Percentiles rank a stretch among this genome's conserved stretches.
These are phyloP conservation scores for Hymenoscyphus fructigenus DNA, from an alignment of 2,329 filamentous ascomycete genomes.

Conservation along the genomic window DNA sequence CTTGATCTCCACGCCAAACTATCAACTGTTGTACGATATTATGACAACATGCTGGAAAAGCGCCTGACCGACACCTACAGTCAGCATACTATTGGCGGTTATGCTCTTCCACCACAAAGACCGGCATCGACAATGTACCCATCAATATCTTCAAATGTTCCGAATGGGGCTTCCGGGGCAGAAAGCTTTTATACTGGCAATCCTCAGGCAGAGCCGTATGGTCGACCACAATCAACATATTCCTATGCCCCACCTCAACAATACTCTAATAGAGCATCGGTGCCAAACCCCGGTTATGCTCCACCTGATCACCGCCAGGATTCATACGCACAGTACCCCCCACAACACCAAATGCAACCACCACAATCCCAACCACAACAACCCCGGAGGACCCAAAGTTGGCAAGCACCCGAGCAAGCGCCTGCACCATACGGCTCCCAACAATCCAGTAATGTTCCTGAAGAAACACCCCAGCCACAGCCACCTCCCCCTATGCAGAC, in stretches of 20 bases:
- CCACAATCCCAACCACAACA: constrained; percentile 37
- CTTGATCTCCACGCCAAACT: constrained; percentile 93
- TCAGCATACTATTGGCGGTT: constrained; percentile 70
- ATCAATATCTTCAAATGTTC: constrained; percentile 57
- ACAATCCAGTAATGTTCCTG: constrained; percentile 21
- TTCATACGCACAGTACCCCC: constrained; percentile 32
- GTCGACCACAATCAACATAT: constrained; percentile 52
- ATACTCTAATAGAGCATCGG: constrained; percentile 27
- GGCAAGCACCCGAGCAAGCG: constrained; percentile 41
- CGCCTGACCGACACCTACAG: constrained; percentile 89
- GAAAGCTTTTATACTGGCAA: constrained; percentile 84
- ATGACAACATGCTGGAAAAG: constrained; percentile 97
- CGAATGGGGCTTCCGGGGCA: constrained; percentile 51
- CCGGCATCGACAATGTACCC: constrained; percentile 67
- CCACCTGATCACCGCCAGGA: constrained; percentile 26
- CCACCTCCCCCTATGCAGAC: constrained; percentile 21
- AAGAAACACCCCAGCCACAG: constrained; percentile 31
- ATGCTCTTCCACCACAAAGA: constrained; percentile 52
- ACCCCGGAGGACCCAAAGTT: constrained; percentile 51
- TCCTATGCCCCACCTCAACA: constrained; percentile 47
- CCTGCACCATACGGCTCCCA: constrained; percentile 30
- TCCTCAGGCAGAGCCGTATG: constrained; percentile 49
- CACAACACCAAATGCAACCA: constrained; percentile 45
- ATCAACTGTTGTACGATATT: constrained; percentile 94
- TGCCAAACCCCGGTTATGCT: constrained; percentile 26